These are phyloP conservation scores for Prunus campanulata DNA, from an alignment of 306 rosid species.

Conservation along the genomic window DNA sequence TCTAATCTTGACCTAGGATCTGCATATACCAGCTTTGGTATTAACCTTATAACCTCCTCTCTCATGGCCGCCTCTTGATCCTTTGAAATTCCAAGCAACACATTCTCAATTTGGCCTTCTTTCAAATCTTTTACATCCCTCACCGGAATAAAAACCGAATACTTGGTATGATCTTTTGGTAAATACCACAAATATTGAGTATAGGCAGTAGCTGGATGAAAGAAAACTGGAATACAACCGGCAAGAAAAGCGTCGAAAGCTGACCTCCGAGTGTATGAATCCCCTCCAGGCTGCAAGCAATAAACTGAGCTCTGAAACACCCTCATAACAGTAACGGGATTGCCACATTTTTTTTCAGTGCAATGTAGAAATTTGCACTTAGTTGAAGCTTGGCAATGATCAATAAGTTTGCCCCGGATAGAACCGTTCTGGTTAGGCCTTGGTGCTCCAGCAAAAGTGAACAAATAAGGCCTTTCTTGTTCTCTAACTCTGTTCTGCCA, in stretches of 20 bases:
- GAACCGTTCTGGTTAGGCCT: conserved; percentile 59
- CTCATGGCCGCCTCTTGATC: conserved; percentile 57
- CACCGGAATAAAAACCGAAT: conserved; percentile 75
- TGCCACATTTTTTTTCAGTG: conserved; percentile 50
- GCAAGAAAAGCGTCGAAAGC: conserved; percentile 75
- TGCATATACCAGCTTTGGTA: conserved; percentile 66
- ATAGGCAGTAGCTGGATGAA: conserved; percentile 86
- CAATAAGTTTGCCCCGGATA: conserved; percentile 54
- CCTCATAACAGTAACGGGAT: conserved; percentile 52
- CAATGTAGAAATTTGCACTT: conserved; percentile 65
- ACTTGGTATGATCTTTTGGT: conserved; percentile 49
- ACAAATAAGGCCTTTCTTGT: conserved; percentile 42
- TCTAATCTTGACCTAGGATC: conserved; percentile 52
- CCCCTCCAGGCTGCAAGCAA: conserved; percentile 87
- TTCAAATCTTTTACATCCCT: conserved; percentile 54
- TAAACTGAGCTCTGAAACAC: conserved; percentile 58
- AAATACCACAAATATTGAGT: conserved; percentile 76
- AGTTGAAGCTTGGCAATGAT: conserved; percentile 50
- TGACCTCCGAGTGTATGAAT: conserved; percentile 85
- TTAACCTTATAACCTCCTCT: conserved; percentile 61
- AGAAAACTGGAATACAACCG: conserved; percentile 88
- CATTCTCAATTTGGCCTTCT: conserved; percentile 39
- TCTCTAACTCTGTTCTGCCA: conserved; percentile 57
- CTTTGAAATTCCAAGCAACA: conserved; percentile 47
- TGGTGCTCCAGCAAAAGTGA: conserved; percentile 74